A percentile compares a stretch with the other conserved stretches of the same genome.
Conservation (phyloP, 1,284 basidiomycete genomes). For the Fomitiporia mediterranea region DNA sequence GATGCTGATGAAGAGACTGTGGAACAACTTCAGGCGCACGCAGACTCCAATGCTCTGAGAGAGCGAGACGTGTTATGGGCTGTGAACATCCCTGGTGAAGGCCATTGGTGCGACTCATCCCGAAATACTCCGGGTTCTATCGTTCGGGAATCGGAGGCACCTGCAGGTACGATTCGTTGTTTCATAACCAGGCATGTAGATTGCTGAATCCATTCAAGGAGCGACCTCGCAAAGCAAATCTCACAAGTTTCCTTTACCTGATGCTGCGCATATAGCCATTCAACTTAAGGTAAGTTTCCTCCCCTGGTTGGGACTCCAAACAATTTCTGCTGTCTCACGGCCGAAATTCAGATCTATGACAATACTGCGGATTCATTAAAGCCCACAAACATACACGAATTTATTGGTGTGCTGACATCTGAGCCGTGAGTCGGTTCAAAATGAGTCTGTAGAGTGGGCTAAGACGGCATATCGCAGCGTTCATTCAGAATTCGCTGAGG, state of each 20-base stretch:
- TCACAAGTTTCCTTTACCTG: constrained; percentile 61
- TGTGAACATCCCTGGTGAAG: constrained; percentile 63
- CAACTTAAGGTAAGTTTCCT: constrained; percentile 56
- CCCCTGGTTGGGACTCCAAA: neutral
- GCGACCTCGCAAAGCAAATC: constrained; percentile 27
- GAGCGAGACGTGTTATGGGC: constrained; percentile 67
- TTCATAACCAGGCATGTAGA: too few relatives aligned
- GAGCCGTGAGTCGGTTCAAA: constrained; percentile 47
- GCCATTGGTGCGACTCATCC: constrained; percentile 37
- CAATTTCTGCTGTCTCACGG: neutral
- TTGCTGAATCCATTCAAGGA: neutral
- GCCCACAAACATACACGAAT: constrained; percentile 55
- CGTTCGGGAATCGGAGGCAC: too few relatives aligned
- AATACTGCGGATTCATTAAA: constrained; percentile 41
- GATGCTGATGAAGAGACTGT: constrained; percentile 27
- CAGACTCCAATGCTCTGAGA: constrained; percentile 33
- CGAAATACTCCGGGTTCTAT: constrained; percentile 3
- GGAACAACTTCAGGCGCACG: neutral
- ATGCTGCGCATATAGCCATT: constrained; percentile 52
- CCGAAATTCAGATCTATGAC: constrained; percentile 50
- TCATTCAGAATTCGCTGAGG: constrained; percentile 32
- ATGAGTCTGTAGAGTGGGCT: neutral
- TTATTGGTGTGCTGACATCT: constrained; percentile 63
- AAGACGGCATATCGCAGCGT: neutral
- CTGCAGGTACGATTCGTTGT: too few relatives aligned